Evolutionary conservation across 2,329 filamentous ascomycete genomes (phyloP), one percentile per base, ranked within the genome.

Genomic region (Penicillium sp.): DNA sequence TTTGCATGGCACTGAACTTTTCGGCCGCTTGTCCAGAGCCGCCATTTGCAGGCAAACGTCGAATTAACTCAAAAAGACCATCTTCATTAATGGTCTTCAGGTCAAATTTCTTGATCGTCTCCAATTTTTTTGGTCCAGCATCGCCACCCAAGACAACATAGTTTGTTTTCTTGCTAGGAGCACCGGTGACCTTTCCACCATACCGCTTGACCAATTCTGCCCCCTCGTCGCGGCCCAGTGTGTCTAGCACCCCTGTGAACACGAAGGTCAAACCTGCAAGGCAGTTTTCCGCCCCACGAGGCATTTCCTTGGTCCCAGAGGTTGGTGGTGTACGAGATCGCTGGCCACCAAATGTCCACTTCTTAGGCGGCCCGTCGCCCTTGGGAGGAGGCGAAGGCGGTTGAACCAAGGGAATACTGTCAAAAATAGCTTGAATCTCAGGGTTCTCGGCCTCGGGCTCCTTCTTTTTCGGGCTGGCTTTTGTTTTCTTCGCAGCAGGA

Each of bases 11-110:
- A 54, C 88, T 87, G 45, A 87, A 85, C 63, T 92, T 91, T 63
- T 90, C 90, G 6, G 92, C 94, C 24, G 91, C 92, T 66, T 93
- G 92, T 36, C 91, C 89, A 64, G 87, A 84, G 7, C 95, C 94
- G 39, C 95, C 94, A 65, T 91, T 89, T 1, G 90, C 88, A 32
- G 94, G 93, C 46, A 97, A 80, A 39, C 78, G 80, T 54, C 85
- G 82, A 60, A 99, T 95, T 37, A 99, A 81, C 52, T 89, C 87
- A 61, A 96, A 96, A 2, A 99, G 76, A 0, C 94, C 95, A 60
- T 95, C 84, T 69, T 99, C 95, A 63, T 97, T 88, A 66, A 99
- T 97, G 0, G 92, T 95, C 71, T 91, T 97, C 69, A 97, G 84
- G 0, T 84, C 84, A 62, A 89, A 78, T 17, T 90, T 82, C 50